Base-by-base conservation (phyloP, 176 grass and related monocot genomes). In the Ampelocalamus luodianensis region DNA sequence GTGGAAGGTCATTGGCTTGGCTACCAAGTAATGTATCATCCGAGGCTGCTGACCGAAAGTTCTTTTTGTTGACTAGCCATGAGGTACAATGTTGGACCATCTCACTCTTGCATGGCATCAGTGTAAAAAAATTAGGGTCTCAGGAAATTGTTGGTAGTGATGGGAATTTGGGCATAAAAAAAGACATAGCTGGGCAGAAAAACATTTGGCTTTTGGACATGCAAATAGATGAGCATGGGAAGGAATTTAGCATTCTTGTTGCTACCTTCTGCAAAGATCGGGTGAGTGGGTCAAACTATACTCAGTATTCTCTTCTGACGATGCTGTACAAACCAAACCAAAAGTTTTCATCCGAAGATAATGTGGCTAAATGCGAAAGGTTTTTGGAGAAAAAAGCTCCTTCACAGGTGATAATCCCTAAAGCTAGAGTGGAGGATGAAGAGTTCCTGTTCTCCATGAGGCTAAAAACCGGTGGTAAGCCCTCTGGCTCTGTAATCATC, bases 231-330 rank as follows among this genome's bases (percentile, higher is more conserved):
- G 89, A 92, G 40, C 67, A 63, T 77, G 96, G 89, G 40, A 98
- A 87, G 76, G 96, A 98, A 80, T 86, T 95, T 68, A 86, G 45
- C 81, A 90, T 98, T 86, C 93, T 98, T 85, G 91, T 98, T 91
- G 96, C 96, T 92, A 98, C 93, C 66, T 93, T 93, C 22, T 98
- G 93, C 83, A 98, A 98, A 91, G 96, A 98, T 90, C 91, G 96
- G 75, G 91, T 91, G 27, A 98, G 93, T 68, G 94, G 96, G 78
- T 98, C 96, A 90, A 98, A 86, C 72, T 98, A 94, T 75, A 95
- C 90, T 37, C 93, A 95, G 23, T 98, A 95, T 89, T 98, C 91
- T 70, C 93, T 98, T 89, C 81, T 98, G 42, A 95, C 91, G 34
- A 98, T 98, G 96, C 87, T 92, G 64, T 98, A 92, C 80, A 95